Evolutionary conservation across 2,329 filamentous ascomycete species (phyloP), one percentile per base, ranked within the genome.

Genomic region (Capronia coronata): DNA sequence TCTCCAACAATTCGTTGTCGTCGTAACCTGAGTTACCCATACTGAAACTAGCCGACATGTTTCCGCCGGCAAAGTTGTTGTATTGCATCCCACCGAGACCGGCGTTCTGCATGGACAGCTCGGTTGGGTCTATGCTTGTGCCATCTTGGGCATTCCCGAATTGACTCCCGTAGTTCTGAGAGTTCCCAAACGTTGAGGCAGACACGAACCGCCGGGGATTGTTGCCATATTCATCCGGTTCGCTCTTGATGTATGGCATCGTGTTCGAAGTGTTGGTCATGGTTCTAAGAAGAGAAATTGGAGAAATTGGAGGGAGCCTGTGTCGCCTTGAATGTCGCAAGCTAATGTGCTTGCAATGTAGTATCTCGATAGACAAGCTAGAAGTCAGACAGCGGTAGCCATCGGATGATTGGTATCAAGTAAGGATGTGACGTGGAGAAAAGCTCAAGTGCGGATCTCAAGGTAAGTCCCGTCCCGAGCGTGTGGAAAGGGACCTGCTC

Each of bases 1-100:
- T 79, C 58, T 95, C 90, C 40, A 91, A 76, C 40, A 97, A 75
- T 65, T 96, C 91, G 32, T 48, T 57, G 56, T 96, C 91, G 58
- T 95, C 91, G 55, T 81, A 84, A 34, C 84, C 78, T 9, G 87
- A 85, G 53, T 84, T 85, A 51, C 84, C 85, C 59, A 82, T 83
- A 39, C 84, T 84, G 71, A 89, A 95, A 65, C 79, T 84, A 50
- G 81, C 83, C 25, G 78, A 76, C 57, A 82, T 74, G 63, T 78
- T 84, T 62, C 83, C 82, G 49, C 78, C 77, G 47, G 75, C 75
- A 60, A 80, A 86, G 1, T 79, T 76, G 1, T 79, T 76, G 30
- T 77, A 74, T 18, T 78, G 65, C 68, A 72, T 69, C 58, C 71
- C 79, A 48, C 67, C 68, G 54, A 65, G 70, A 48, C 59, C 65